Evolutionary conservation across 805 yeast genomes (phyloP).

Genomic region (Lachancea quebecensis): DNA sequence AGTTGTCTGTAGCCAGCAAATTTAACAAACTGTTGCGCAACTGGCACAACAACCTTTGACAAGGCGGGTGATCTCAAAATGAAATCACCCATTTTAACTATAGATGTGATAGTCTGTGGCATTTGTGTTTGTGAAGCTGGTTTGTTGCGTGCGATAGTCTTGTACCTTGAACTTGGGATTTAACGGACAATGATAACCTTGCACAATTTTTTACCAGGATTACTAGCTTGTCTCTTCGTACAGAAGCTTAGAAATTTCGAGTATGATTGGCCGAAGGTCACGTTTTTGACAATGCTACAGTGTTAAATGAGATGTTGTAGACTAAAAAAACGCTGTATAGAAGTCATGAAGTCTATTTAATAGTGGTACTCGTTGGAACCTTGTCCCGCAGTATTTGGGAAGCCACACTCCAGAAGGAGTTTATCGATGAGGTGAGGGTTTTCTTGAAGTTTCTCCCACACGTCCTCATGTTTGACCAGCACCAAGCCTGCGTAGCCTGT

Average conservation of each 20-base stretch:
- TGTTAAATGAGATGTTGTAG: neutral
- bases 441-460: constrained; percentile 41
- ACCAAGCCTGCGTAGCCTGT: constrained; percentile 76
- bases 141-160: constrained; percentile 40
- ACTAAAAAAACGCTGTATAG: neutral
- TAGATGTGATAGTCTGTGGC: constrained; percentile 52
- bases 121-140: constrained; percentile 9
- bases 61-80: constrained; percentile 75
- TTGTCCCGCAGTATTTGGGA: constrained; percentile 51
- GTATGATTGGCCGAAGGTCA: constrained; percentile 3
- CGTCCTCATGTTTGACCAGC: constrained; percentile 61
- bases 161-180: constrained; percentile 23
- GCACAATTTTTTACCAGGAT: neutral
- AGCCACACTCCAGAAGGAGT: constrained; percentile 62
- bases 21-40: constrained; percentile 64
- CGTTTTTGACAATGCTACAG: neutral
- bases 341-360: constrained; percentile 20
- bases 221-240: neutral
- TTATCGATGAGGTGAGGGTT: constrained; percentile 39
- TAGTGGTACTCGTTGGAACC: constrained; percentile 62
- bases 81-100: constrained; percentile 68
- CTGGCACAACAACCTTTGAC: constrained; percentile 69
- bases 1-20: constrained; percentile 89
- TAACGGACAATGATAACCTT: neutral
- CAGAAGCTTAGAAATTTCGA: neutral